Evolutionary conservation across 2,329 filamentous ascomycete species (phyloP), one percentile per base, ranked within the genome.

Genomic region (Thelonectria blattea): DNA sequence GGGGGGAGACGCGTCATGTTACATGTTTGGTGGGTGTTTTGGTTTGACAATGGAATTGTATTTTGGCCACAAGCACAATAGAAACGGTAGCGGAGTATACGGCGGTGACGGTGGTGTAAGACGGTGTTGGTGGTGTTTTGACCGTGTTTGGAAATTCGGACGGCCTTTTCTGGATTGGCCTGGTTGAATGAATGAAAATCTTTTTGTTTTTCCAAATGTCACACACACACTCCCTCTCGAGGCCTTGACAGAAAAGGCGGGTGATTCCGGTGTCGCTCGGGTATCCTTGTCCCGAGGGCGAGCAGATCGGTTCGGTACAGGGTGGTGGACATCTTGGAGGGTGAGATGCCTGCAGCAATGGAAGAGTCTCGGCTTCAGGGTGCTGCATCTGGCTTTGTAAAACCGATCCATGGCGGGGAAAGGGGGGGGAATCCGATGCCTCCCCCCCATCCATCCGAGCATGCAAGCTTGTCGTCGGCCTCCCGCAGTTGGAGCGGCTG

Each of bases 131-230:
- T 6, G 3, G 6, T 24, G 22, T 24, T 24, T n/a, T 24, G 22
- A 24, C 22, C 3, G 67, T 56, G 67, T 70, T 67, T 65, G 58
- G 63, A 62, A 54, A 57, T 9, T 55, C 8, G 45, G 52, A 11
- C 17, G 24, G 45, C 43, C 47, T 46, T 46, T 34, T 60, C 6
- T 61, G 48, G 22, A 57, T 56, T 3, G 49, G 45, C 52, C 56
- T 56, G 46, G 37, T 51, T 51, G 15, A 27, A 56, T 63, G 56
- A 60, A 62, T 50, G 48, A 39, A 60, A 45, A 24, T 24, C 22
- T 53, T 39, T 56, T 57, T 54, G 56, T 43, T 54, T 43, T 54
- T 59, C 46, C 34, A 34, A 30, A 37, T 43, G 17, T 24, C 32
- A 42, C 41, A 15, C 45, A 18, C 50, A 24, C 22, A 4, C 22